Conservation (phyloP, 1,284 basidiomycete genomes). For the Sanghuangporus baumii region DNA sequence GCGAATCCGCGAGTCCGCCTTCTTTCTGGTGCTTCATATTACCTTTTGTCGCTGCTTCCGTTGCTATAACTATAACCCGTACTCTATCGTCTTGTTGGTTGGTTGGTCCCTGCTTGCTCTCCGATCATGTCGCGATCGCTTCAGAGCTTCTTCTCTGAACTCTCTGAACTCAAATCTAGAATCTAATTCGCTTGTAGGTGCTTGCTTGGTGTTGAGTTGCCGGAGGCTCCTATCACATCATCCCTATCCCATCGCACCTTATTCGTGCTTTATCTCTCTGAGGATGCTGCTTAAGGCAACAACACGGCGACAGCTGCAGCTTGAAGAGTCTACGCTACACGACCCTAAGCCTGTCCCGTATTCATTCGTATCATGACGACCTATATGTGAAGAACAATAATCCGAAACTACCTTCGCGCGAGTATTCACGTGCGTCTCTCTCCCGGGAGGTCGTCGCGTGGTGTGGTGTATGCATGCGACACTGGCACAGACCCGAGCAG, state of each 20-base stretch:
- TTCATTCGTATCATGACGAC: background rate
- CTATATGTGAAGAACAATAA: background rate
- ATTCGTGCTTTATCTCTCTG: background rate
- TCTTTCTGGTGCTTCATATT: background rate
- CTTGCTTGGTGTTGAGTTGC: background rate
- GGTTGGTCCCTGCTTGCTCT: background rate
- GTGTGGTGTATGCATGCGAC: background rate
- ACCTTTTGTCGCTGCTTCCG: background rate
- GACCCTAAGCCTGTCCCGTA: background rate
- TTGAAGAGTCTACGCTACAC: background rate
- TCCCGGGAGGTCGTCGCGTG: background rate
- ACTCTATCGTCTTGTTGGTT: background rate
- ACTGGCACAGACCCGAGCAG: background rate
- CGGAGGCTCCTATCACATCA: background rate
- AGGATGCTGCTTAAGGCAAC: background rate
- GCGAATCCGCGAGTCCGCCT: background rate
- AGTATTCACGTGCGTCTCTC: background rate
- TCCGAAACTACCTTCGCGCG: no score
- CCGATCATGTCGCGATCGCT: background rate
- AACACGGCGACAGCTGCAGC: no score
- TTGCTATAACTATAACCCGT: background rate
- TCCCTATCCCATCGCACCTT: background rate
- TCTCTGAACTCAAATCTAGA: background rate
- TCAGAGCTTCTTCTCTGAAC: background rate
- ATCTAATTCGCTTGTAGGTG: background rate